Evolutionary conservation across 495 filamentous ascomycete species (phyloP), one percentile per base, ranked within the genome.

Genomic region (Aspergillus campestris): DNA sequence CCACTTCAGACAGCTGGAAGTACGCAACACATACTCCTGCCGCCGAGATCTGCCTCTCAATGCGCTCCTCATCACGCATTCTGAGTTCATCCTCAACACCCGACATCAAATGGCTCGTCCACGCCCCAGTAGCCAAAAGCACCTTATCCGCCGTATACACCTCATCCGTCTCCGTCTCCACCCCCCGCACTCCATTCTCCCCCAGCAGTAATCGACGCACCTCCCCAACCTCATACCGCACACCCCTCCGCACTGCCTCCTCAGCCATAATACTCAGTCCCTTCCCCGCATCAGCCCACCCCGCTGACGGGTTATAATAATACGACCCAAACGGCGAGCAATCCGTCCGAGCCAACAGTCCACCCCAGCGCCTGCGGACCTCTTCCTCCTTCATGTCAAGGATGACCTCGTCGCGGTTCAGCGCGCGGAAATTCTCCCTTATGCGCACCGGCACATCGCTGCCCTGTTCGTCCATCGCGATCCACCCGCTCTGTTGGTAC

Each of bases 71-170:
- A 6, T 50, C 49, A 5, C 39, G n/a, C 8, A 70, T 52, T 7
- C 47, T 38, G 11, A 69, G 47, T 28, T 53, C 43, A 32, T 65
- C 64, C 41, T 72, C 67, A 3, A 61, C 6, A 0, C 50, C 42
- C 13, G 56, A 44, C 49, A 71, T 58, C 31, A 73, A 31, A 3
- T 53, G 33, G 45, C 58, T 60, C 2, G 80, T 84, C 56, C 65
- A 73, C 7, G 80, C 77, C 0, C 79, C 79, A 0, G 79, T 82
- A 27, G 60, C 72, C 15, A 84, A 55, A 3, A 83, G 51, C 12
- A 74, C 60, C 29, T 69, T 62, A 2, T 70, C 59, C 0, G 76
- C 78, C 0, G 12, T 47, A 5, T 72, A 49, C 0, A 49, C 34
- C 9, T 56, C 46, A 1, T 75, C 79, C 38, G 14, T 27, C 36